A percentile compares a stretch with the other conserved stretches of the same genome.
These are phyloP conservation scores for Nematocida minor DNA, from an alignment of 371 early-diverging fungal genomes.

Conservation along the genomic window DNA sequence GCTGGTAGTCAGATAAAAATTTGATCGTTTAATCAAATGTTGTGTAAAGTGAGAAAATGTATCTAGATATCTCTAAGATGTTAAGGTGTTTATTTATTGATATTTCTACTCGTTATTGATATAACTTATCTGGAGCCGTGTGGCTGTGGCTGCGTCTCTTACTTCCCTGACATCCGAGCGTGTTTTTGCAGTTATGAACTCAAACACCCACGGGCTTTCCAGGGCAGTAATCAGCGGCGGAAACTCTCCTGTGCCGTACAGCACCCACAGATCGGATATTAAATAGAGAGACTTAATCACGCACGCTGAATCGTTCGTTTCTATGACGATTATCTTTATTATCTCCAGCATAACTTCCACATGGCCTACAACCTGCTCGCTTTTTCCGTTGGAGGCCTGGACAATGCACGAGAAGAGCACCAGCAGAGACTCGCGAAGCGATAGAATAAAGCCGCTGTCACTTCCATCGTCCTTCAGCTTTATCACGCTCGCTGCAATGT, in stretches of 20 bases:
- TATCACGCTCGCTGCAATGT: not conserved
- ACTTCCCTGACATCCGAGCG: slow-evolving; percentile 11
- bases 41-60: no score
- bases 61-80: no score
- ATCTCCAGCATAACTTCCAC: slow-evolving; percentile 2
- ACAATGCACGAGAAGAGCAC: slow-evolving; percentile 41
- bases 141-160: slow-evolving; percentile 31
- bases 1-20: no score
- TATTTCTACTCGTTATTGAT: not conserved
- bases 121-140: slow-evolving; percentile 31
- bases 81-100: not conserved
- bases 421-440: slow-evolving; percentile 17
- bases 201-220: slow-evolving; percentile 15
- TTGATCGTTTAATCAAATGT: no score
- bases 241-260: slow-evolving; percentile 1
- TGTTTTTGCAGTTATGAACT: slow-evolving; percentile 37
- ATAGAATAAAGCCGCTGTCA: slow-evolving; percentile 18
- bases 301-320: slow-evolving; percentile 39
- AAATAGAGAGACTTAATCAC: slow-evolving; percentile 41
- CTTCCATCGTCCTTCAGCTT: slow-evolving; percentile 4
- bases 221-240: not conserved
- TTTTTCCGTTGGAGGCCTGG: slow-evolving; percentile 35
- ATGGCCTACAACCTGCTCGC: not conserved
- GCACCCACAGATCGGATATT: slow-evolving; percentile 42
- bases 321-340: slow-evolving; percentile 14